A percentile compares a stretch with the other conserved stretches of the same genome.
Evolutionary conservation across 2,329 filamentous ascomycete genomes (phyloP).

Genomic region (Grosmannia clavigera): DNA sequence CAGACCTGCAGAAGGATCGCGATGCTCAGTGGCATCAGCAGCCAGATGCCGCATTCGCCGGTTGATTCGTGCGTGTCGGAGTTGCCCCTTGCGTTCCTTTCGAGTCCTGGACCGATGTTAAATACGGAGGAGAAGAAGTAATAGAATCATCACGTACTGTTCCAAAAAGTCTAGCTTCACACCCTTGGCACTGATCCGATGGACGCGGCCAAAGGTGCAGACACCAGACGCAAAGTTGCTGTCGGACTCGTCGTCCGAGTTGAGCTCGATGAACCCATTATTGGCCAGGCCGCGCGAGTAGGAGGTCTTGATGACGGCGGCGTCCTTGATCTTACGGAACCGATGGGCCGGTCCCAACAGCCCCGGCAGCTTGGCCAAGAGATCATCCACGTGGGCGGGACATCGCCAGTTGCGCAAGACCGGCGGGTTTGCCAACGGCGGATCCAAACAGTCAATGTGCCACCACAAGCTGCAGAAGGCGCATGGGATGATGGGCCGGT

Average conservation of each 20-base stretch:
- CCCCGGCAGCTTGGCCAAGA: constrained; percentile 47
- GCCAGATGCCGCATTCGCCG: background rate
- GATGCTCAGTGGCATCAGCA: background rate
- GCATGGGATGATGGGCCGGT: constrained; percentile 71
- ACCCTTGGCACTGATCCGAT: constrained; percentile 50
- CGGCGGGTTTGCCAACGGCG: constrained; percentile 69
- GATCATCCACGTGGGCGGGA: constrained; percentile 71
- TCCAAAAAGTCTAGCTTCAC: constrained; percentile 63
- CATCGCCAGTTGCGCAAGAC: constrained; percentile 74
- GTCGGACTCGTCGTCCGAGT: constrained; percentile 41
- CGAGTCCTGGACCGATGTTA: constrained; percentile 17
- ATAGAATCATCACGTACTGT: constrained; percentile 29
- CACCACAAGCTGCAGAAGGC: constrained; percentile 71
- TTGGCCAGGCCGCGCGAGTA: constrained; percentile 54
- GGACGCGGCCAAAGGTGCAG: constrained; percentile 50
- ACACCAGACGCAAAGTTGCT: constrained; percentile 33
- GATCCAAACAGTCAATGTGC: constrained; percentile 87
- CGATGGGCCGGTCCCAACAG: constrained; percentile 47
- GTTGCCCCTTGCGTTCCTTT: constrained; percentile 13
- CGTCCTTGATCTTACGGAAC: constrained; percentile 47
- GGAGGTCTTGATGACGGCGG: constrained; percentile 36
- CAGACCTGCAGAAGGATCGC: background rate
- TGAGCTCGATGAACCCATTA: constrained; percentile 60
- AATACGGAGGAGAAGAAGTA: background rate
- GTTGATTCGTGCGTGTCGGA: constrained; percentile 8